These are phyloP conservation scores for Nicotiana knightiana DNA, from an alignment of 257 asterid species.

Conservation along the genomic window DNA sequence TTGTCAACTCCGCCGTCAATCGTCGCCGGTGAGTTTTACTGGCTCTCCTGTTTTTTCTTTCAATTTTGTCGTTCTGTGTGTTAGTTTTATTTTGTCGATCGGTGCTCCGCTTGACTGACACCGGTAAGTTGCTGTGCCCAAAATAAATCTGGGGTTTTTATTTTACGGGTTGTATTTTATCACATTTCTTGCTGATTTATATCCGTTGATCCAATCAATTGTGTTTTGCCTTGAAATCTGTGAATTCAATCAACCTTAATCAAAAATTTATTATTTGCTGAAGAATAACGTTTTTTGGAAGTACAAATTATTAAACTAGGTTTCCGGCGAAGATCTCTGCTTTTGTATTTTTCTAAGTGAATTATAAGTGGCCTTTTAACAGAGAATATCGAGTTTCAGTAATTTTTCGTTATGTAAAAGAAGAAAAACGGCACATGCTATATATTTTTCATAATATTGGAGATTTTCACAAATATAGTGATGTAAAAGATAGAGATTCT, in stretches of 20 bases:
- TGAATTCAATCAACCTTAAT: background rate
- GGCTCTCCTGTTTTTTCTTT: background rate
- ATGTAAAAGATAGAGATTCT: too few relatives aligned
- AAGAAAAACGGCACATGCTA: too few relatives aligned
- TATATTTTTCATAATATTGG: too few relatives aligned
- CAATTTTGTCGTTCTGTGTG: background rate
- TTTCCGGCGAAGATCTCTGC: background rate
- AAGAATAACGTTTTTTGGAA: background rate
- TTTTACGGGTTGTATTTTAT: background rate
- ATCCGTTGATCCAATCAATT: background rate
- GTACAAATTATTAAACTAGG: background rate
- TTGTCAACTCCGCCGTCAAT: background rate
- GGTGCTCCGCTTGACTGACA: background rate
- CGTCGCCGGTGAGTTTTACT: background rate
- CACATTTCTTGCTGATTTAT: background rate
- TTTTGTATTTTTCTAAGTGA: background rate
- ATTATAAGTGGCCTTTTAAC: background rate
- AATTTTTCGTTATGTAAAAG: too few relatives aligned
- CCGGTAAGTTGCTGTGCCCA: background rate
- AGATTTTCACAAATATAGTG: too few relatives aligned
- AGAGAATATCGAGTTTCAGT: background rate
- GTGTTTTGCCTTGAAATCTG: background rate
- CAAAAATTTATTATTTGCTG: background rate
- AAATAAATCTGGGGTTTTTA: background rate
- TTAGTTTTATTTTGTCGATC: background rate